Conservation (phyloP, 805 yeast genomes). For the Sugiyamaella boreocaroliniensis region DNA sequence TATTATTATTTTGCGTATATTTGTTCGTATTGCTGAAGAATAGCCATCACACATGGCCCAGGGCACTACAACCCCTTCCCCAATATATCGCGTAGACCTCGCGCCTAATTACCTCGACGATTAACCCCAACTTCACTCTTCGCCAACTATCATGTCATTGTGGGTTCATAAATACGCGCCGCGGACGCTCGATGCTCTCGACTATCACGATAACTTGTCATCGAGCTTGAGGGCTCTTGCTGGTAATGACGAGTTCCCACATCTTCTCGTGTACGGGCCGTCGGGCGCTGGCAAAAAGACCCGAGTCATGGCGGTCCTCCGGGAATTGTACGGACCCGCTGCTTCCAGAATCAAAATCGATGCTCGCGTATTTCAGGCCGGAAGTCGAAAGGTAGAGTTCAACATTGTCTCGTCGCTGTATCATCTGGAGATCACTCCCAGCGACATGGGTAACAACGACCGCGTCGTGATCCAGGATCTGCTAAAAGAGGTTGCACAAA, state of each 20-base stretch:
- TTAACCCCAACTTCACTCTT: not conserved
- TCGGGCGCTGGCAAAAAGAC: constrained; percentile 97
- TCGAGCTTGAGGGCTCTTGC: constrained; percentile 55
- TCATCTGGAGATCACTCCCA: constrained; percentile 92
- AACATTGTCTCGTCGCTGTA: constrained; percentile 87
- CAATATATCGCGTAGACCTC: not conserved
- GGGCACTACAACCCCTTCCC: not conserved
- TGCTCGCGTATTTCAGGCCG: constrained; percentile 72
- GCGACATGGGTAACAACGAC: constrained; percentile 95
- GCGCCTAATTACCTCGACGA: not conserved
- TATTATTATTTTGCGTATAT: constrained; percentile 2
- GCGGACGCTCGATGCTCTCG: constrained; percentile 50
- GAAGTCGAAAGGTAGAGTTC: constrained; percentile 74
- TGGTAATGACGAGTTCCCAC: constrained; percentile 82
- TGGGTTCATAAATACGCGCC: constrained; percentile 98
- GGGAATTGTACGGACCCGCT: constrained; percentile 74
- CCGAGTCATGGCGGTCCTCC: constrained; percentile 70
- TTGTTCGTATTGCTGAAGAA: not conserved
- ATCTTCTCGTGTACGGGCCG: constrained; percentile 87
- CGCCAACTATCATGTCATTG: constrained; percentile 57
- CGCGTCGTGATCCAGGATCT: constrained; percentile 91
- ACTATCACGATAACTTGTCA: constrained; percentile 63
- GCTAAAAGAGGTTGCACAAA: constrained; percentile 88
- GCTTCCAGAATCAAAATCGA: constrained; percentile 85
- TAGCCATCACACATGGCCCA: no score